Evolutionary conservation across 225 moss, liverwort and hornwort genomes (phyloP).

Genomic region (Thuidium tamariscinum): DNA sequence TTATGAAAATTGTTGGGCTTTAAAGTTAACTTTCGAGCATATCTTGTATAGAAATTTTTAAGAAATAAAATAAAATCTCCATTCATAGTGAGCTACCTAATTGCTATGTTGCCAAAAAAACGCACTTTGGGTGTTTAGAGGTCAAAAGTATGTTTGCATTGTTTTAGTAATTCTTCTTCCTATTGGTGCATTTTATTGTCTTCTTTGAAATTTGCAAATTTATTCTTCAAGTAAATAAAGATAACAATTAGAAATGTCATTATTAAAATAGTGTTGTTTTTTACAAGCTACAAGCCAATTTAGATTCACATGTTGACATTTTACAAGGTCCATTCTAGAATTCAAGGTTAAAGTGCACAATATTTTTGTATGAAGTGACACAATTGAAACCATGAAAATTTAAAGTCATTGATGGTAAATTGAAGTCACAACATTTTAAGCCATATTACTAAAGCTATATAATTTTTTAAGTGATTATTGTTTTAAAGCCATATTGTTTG

Average conservation of each 20-base stretch:
- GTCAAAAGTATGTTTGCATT: neutral
- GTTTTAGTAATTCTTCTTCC: too few species aligned
- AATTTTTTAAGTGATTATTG: neutral
- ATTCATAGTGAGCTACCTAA: too few species aligned
- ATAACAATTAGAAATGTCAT: too few species aligned
- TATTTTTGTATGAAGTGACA: neutral
- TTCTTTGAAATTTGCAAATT: neutral
- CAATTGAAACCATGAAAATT: neutral
- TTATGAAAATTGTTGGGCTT: too few species aligned
- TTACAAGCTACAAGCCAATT: neutral
- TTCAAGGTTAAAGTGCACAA: neutral
- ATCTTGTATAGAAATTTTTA: too few species aligned
- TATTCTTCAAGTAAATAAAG: neutral
- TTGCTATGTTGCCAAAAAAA: too few species aligned
- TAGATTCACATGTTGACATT: neutral
- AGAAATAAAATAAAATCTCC: too few species aligned
- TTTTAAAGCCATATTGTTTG: neutral
- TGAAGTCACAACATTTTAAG: neutral
- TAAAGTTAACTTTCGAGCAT: too few species aligned
- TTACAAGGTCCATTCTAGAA: neutral
- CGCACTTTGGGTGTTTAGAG: too few species aligned
- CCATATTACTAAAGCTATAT: neutral
- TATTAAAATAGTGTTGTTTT: neutral
- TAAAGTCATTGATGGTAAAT: accelerated
- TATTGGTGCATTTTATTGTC: neutral